Evolutionary conservation across 768 basidiomycete species (phyloP), one percentile per base, ranked within the genome.

Genomic region (Megacollybia marginata): DNA sequence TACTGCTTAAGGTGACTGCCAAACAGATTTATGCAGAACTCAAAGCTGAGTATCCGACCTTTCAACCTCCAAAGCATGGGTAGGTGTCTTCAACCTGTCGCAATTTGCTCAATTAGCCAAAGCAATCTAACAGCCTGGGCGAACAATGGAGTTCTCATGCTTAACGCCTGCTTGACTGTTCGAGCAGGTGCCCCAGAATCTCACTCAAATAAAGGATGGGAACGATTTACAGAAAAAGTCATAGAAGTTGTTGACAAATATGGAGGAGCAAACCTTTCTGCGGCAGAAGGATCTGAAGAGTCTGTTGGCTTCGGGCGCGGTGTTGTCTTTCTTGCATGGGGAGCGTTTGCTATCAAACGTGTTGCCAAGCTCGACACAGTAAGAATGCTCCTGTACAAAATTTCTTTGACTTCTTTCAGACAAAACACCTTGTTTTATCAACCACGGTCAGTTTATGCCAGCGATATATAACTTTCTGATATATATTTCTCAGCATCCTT

Each of bases 131-230:
- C 80, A 6, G 64, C 73, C 16, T 92, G 91, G 86, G 90, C 92
- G 1, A 71, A 80, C 52, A 83, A 85, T 50, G 94, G 94, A 46
- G 93, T 97, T 36, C 73, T 96, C 52, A 78, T 95, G 65, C 78
- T 96, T 44, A 97, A 96, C 69, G 89, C 92, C n/a, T 87, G 84
- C 52, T 74, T 97, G 45, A 95, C 94, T 2, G 94, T 96, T 35
- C 78, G 80, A 48, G 85, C 87, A 0, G 75, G 76, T 50, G 57
- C 76, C 49, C 80, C 94, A 15, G 88, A 79, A 34, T 92, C 92
- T 47, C 94, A 96, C 65, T 78, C 83, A 36, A 79, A 80, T 57
- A 83, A 75, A 64, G 94, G 94, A 49, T 96, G 94, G 94, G 92
- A 96, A 64, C 66, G 75, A 46, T 96, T 95, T 62, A 96, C 93